Base-by-base conservation (phyloP, 2,329 filamentous ascomycete genomes). In the Knufia petricola region DNA sequence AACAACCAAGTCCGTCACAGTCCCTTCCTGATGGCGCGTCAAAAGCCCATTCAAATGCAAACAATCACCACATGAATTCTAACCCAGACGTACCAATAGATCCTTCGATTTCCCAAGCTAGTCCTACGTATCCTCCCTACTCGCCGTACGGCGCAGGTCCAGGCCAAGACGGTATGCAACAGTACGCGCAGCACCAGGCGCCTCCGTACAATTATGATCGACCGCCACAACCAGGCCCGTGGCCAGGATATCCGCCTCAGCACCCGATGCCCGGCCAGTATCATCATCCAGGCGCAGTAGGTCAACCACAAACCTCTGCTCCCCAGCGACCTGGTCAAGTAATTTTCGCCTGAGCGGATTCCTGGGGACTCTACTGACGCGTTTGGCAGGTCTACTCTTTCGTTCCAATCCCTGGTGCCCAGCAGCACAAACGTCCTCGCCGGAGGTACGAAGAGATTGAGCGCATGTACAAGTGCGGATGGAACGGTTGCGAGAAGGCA, bases 381-480 rank as follows among this genome's bases (percentile, higher is more conserved):
- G 20, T 17, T 17, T 24, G 21, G n/a, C 58, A 95, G 77, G 90
- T 98, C 34, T 96, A 96, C 66, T 95, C 89, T 0, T 96, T 98
- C 63, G 92, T 96, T 26, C 90, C 92, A 0, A 96, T 96, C 61
- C 92, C 92, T 1, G 92, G 92, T 55, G 87, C 58, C 10, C 89
- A 95, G 64, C 92, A 98, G 65, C 90, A 96, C 67, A 98, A 98
- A 73, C 81, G 92, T 50, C 92, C 92, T 10, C 80, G 92, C 55
- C 77, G 92, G 60, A 81, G 92, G 47, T 98, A 95, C 61, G 92
- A 98, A 68, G 92, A 98, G 66, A 98, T 98, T 60, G 92, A 98
- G 72, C 83, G 92, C 63, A 96, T 98, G 92, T 96, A 98, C 75
- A 96, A 96, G 69, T 98, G 92, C 63, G 92, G 90, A 21, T 96